phyloP scores from a whole-genome alignment of 305 asterid genomes.

The Fraxinus sp. region DNA sequence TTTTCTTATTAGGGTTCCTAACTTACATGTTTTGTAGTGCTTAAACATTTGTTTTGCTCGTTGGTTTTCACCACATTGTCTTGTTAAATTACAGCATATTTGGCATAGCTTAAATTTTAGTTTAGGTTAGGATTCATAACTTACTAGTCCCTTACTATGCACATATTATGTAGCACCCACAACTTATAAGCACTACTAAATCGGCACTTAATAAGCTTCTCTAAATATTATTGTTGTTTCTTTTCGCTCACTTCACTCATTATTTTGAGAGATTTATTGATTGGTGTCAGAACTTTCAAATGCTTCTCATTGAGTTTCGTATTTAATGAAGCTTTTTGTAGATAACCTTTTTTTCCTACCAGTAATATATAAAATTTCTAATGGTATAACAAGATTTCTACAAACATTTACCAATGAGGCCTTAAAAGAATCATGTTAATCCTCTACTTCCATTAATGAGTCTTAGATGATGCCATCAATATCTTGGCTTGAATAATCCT shows the following conservation, averaged over 20 bases:
- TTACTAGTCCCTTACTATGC: neutral
- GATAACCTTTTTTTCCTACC: neutral
- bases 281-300: neutral
- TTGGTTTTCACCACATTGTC: neutral
- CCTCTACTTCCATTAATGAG: neutral
- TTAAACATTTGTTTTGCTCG: neutral
- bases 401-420: neutral
- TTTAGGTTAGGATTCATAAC: neutral
- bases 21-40: neutral
- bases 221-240: neutral
- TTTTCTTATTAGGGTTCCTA: neutral
- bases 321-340: neutral
- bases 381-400: neutral
- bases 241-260: neutral
- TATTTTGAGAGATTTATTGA: neutral
- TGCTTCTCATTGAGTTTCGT: neutral
- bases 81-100: neutral
- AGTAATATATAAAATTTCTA: neutral
- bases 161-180: neutral
- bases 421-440: neutral
- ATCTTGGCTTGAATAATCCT: neutral
- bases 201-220: neutral
- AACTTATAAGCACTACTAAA: neutral
- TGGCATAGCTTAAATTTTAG: neutral
- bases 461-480: neutral